Evolutionary conservation across 2,329 filamentous ascomycete species (phyloP).

Genomic region (Lecanoromycetidae sp.): DNA sequence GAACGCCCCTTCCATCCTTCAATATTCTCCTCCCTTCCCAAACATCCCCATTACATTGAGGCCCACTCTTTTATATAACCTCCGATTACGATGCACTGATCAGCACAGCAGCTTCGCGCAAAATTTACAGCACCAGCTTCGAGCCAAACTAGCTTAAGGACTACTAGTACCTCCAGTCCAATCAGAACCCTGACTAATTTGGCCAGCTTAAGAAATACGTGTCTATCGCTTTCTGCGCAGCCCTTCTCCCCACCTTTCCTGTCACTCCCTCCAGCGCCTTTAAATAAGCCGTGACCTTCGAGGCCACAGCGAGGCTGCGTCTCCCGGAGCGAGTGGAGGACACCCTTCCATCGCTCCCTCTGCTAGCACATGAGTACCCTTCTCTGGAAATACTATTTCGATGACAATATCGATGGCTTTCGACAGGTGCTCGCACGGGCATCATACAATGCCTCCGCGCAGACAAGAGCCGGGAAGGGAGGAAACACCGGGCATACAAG

Average conservation of each 20-base stretch:
- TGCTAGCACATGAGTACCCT: slow-evolving; percentile 75
- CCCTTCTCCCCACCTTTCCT: background rate
- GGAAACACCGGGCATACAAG: slow-evolving; percentile 33
- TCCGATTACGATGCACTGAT: no score
- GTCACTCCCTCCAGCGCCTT: slow-evolving; percentile 46
- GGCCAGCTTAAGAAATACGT: background rate
- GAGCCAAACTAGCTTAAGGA: no score
- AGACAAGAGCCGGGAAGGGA: slow-evolving; percentile 40
- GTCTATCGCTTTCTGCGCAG: background rate
- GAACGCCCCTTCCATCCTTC: no score
- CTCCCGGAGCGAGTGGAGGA: slow-evolving; percentile 42
- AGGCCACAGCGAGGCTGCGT: slow-evolving; percentile 84
- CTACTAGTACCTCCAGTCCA: background rate
- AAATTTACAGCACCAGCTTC: no score
- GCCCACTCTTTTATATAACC: no score
- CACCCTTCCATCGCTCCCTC: slow-evolving; percentile 20
- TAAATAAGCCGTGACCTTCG: slow-evolving; percentile 83
- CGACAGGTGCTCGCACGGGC: slow-evolving; percentile 71
- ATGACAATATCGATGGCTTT: slow-evolving; percentile 96
- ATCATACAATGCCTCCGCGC: slow-evolving; percentile 44
- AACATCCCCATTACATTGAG: no score
- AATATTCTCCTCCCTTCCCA: no score
- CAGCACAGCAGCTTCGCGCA: no score
- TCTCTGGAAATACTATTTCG: slow-evolving; percentile 93
- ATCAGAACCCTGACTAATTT: background rate